Evolutionary conservation across 192 early-diverging fungal species (phyloP), one percentile per base, ranked within the genome.

Genomic region (Coemansia sp.): DNA sequence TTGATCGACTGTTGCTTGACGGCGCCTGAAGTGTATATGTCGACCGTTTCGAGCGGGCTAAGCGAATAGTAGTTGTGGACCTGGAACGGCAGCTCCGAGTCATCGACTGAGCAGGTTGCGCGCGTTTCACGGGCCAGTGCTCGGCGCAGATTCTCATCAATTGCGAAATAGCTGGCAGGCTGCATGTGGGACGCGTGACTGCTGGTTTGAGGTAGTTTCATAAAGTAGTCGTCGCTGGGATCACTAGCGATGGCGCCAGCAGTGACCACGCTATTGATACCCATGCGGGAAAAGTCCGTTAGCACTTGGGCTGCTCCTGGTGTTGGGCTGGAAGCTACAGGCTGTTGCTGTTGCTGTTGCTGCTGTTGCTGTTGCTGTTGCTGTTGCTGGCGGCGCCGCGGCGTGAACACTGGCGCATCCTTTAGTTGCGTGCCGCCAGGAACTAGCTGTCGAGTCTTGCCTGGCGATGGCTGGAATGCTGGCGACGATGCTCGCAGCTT

Each of bases 41-140:
- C 67, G 1, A 67, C 50, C 0, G 54, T 58, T 60, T 88, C 86
- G 21, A 87, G 70, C 19, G 86, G 85, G 36, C 75, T 85, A 4
- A 92, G 66, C 19, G 89, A 86, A 66, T 97, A 90, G 72, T 98
- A 98, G 42, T 85, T 84, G 79, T 97, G 89, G 14, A 97, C 64
- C 59, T 93, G 90, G 53, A 78, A 75, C 0, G 90, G 90, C 8
- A 92, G 65, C 8, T 82, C 82, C 27, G 82, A 79, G 21, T 85
- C 83, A 39, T 61, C 58, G 4, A 84, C 84, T 21, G 35, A 27
- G 32, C 27, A 55, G 22, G 45, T 29, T 6, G 56, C 58, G 3
- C 53, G 60, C 59, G 53, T 57, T 50, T 85, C 83, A 36, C 79
- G 62, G 22, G 83, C 81, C 43, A 98, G 72, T 22, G 87, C 83